Percentiles rank a stretch among this genome's conserved stretches.
These are phyloP conservation scores for Mallotus nudiflorus DNA, from an alignment of 345 rosid genomes.

Conservation along the genomic window DNA sequence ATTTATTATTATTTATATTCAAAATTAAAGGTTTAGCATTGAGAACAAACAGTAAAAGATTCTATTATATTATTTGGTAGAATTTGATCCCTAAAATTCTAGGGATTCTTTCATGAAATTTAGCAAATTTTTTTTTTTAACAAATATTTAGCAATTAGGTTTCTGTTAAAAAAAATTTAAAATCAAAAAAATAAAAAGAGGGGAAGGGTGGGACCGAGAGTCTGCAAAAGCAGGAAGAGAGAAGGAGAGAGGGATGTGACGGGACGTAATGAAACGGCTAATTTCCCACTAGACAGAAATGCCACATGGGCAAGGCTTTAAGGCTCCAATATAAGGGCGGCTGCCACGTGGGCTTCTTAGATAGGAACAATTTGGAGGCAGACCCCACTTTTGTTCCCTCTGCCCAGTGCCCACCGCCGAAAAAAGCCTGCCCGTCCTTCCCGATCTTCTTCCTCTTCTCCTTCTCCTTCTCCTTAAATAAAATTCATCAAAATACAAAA, in stretches of 20 bases:
- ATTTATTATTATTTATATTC: too few relatives aligned
- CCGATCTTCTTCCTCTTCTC: too few relatives aligned
- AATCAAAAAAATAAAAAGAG: neutral
- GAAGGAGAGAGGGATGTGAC: constrained; percentile 49
- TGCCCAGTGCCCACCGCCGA: constrained; percentile 41
- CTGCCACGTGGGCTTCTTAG: constrained; percentile 40
- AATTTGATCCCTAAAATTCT: too few relatives aligned
- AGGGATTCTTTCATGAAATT: too few relatives aligned
- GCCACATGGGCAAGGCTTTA: constrained; percentile 35
- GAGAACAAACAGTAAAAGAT: too few relatives aligned
- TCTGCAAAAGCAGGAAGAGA: constrained; percentile 28
- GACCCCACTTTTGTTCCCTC: constrained; percentile 1
- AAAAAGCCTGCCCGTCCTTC: constrained; percentile 24
- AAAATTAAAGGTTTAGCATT: too few relatives aligned
- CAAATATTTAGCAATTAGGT: too few relatives aligned
- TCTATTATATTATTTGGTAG: too few relatives aligned
- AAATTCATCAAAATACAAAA: too few relatives aligned
- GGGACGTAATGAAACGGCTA: constrained; percentile 44
- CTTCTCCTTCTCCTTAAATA: too few relatives aligned
- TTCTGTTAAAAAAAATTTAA: too few relatives aligned
- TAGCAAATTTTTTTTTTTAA: too few relatives aligned
- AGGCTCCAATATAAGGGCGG: constrained; percentile 30
- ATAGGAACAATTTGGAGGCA: constrained; percentile 30
- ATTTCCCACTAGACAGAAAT: constrained; percentile 20
- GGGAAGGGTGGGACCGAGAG: constrained; percentile 38